Conservation (phyloP, 441 rosid species). For the Gossypium davidsonii region DNA sequence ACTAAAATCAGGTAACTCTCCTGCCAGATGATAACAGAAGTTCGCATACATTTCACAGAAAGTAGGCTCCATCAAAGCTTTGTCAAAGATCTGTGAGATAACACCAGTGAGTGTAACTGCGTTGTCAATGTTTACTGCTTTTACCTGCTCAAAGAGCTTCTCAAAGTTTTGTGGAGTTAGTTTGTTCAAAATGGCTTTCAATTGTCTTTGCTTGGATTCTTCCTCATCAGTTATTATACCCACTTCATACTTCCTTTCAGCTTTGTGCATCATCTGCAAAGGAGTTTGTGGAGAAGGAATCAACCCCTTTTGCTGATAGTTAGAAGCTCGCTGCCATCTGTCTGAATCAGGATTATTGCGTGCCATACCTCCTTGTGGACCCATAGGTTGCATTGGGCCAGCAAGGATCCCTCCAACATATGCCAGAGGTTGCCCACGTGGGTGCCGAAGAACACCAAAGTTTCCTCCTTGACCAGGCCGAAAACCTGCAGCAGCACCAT, state of each 20-base stretch:
- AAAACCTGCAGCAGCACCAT: slow-evolving; percentile 44
- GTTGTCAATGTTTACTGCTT: slow-evolving; percentile 74
- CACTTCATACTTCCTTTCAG: slow-evolving; percentile 86
- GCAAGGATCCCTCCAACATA: slow-evolving; percentile 55
- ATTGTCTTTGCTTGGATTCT: slow-evolving; percentile 69
- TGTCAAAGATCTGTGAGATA: slow-evolving; percentile 90
- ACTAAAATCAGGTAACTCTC: slow-evolving; percentile 62
- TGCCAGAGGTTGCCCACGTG: slow-evolving; percentile 35
- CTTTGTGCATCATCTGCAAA: slow-evolving; percentile 64
- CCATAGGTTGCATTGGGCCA: slow-evolving; percentile 74
- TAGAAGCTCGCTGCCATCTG: slow-evolving; percentile 79
- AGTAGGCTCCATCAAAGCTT: slow-evolving; percentile 97
- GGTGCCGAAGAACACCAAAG: slow-evolving; percentile 36
- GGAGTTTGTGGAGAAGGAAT: slow-evolving; percentile 89
- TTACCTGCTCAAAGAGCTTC: slow-evolving; percentile 83
- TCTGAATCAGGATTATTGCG: slow-evolving; percentile 68
- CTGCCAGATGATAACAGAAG: slow-evolving; percentile 71
- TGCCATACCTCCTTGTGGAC: slow-evolving; percentile 60
- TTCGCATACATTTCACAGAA: slow-evolving; percentile 98
- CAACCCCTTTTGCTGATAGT: slow-evolving; percentile 66
- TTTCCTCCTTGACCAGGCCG: slow-evolving; percentile 75
- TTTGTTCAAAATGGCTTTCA: slow-evolving; percentile 89
- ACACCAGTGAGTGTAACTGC: slow-evolving; percentile 67
- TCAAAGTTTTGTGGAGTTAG: slow-evolving; percentile 94
- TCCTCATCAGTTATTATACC: slow-evolving; percentile 74